Conservation (phyloP, 176 grass and related monocot species). For the Lolium multiflorum region DNA sequence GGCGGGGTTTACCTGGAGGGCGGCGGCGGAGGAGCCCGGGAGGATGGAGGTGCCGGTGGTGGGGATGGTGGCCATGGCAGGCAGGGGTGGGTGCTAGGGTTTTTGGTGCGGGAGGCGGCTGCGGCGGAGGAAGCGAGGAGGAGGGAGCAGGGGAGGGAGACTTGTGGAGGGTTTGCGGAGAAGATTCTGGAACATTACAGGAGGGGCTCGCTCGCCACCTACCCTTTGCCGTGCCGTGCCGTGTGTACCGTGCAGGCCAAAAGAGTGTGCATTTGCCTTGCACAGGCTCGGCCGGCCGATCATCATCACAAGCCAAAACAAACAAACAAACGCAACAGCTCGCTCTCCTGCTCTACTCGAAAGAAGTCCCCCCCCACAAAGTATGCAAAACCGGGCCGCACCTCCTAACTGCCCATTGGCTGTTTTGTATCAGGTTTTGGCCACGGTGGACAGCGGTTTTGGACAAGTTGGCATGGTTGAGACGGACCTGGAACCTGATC, state of each 20-base stretch:
- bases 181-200: conserved; percentile 8
- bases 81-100: conserved; percentile 33
- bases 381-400: no score
- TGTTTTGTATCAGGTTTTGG: no score
- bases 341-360: no score
- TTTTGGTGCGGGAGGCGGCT: conserved; percentile 30
- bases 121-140: not conserved
- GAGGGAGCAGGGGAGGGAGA: not conserved
- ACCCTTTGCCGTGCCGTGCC: not conserved
- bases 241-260: not conserved
- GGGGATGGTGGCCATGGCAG: conserved; percentile 61
- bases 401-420: no score
- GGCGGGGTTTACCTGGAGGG: conserved; percentile 44
- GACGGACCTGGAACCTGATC: no score
- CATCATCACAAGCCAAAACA: no score
- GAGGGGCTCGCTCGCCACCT: not conserved
- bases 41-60: conserved; percentile 60
- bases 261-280: not conserved
- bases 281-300: not conserved
- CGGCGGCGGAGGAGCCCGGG: conserved; percentile 46
- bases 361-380: no score
- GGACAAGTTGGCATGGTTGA: no score
- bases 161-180: not conserved
- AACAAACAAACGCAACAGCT: no score
- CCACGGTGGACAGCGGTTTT: no score